A percentile compares a stretch with the other conserved stretches of the same genome.
Evolutionary conservation across 352 stramenopile species (phyloP).

Genomic region (Phytophthora tentaculata): DNA sequence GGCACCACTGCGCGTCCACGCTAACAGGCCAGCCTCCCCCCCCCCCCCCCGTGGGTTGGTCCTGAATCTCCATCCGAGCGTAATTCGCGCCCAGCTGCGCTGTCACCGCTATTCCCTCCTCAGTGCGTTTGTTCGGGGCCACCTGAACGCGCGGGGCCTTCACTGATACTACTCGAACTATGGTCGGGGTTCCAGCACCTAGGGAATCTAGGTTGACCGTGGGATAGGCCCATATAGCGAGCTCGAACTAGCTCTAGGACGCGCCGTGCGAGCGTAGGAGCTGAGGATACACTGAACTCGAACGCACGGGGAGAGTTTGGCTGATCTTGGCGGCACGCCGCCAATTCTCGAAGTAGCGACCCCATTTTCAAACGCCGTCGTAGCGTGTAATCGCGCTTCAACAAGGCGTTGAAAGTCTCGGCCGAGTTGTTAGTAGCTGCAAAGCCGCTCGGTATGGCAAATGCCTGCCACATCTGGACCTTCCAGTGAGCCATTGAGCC

Average conservation of each 20-base stretch:
- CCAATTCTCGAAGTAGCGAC: not conserved
- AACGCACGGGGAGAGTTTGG: not conserved
- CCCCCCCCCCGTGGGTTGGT: no score
- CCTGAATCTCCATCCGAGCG: conserved; percentile 1
- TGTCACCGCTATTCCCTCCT: conserved; percentile 2
- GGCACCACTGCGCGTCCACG: not conserved
- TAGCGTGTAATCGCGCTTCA: conserved; percentile 32
- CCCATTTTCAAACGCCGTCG: conserved; percentile 15
- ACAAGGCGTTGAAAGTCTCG: conserved; percentile 27
- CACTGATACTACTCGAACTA: not conserved
- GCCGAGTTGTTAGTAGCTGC: conserved; percentile 22
- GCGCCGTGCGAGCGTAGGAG: not conserved
- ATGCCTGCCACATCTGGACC: conserved; percentile 24
- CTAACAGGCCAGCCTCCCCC: not conserved
- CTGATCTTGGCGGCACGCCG: not conserved
- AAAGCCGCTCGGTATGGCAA: conserved; percentile 8
- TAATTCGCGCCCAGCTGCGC: conserved; percentile 14
- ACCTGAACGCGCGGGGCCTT: not conserved
- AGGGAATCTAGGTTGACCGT: not conserved
- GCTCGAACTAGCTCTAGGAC: no score
- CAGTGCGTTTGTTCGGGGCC: not conserved
- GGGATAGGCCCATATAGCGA: not conserved
- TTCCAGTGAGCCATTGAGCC: conserved; percentile 5
- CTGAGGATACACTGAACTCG: not conserved
- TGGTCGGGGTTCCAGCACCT: not conserved